Evolutionary conservation across 352 stramenopile genomes (phyloP), one percentile per base, ranked within the genome.

Genomic region (Nannochloropsis limnetica): DNA sequence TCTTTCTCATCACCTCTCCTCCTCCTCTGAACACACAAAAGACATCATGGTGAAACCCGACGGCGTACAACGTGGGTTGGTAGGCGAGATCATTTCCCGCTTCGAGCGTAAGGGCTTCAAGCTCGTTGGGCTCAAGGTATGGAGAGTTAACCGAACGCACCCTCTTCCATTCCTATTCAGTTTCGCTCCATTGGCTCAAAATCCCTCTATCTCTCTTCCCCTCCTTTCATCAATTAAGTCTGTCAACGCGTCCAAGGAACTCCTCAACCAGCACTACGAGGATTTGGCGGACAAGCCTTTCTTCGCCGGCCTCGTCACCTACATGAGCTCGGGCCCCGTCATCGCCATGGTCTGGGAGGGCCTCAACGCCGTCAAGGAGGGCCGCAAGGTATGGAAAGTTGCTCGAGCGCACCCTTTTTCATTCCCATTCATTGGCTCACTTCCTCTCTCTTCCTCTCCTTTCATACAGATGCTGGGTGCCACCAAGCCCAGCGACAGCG

Each of bases 91-190:
- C 89, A 98, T 98, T 90, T 92, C 91, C 84, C 93, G 96, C 85
- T 99, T 99, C 88, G 95, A 98, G 89, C 88, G 90, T 83, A 98
- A 98, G 91, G 96, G 96, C 84, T 98, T 95, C 92, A 97, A 98
- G 89, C 91, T 98, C 80, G 90, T 95, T 74, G 95, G 93, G 81
- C 91, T 98, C 89, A 49, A n/a, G n/a, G n/a, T n/a, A n/a, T n/a
- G n/a, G n/a, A n/a, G n/a, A n/a, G n/a, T n/a, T 98, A 98, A 90
- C 86, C 97, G 68, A 83, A 88, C 54, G 87, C 45, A 74, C 89
- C 86, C 69, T 86, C 49, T 68, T 80, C 20, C n/a, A n/a, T n/a
- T n/a, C n/a, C n/a, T n/a, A n/a, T n/a, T n/a, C n/a, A n/a, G n/a
- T n/a, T n/a, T n/a, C n/a, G n/a, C n/a, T n/a, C n/a, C n/a, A n/a